Conservation (phyloP, 2,329 filamentous ascomycete species). For the Aspergillus phoenicis region DNA sequence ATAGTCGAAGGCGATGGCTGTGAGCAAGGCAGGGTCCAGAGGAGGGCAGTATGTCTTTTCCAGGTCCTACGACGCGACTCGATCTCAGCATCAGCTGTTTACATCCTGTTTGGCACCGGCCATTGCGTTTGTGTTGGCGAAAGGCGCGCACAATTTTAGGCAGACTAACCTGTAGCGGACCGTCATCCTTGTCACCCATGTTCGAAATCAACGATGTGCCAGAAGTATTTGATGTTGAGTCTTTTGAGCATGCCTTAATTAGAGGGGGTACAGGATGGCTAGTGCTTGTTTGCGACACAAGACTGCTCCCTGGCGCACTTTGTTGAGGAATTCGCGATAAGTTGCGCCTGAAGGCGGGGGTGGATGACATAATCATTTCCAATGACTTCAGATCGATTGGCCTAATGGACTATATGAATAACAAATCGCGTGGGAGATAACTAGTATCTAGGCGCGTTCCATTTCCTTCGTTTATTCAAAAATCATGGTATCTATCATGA, state of each 20-base stretch:
- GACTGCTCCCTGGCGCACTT: not conserved
- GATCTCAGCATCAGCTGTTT: not conserved
- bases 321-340: not conserved
- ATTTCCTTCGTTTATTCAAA: too few relatives aligned
- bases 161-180: slow-evolving; percentile 19
- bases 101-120: not conserved
- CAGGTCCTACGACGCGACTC: slow-evolving; percentile 33
- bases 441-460: too few relatives aligned
- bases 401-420: too few relatives aligned
- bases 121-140: not conserved
- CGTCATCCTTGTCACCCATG: slow-evolving; percentile 27
- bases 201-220: slow-evolving; percentile 23
- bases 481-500: too few relatives aligned
- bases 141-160: not conserved
- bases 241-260: slow-evolving; percentile 24
- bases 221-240: slow-evolving; percentile 10
- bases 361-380: not conserved
- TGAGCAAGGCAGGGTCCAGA: slow-evolving; percentile 75
- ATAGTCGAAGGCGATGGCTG: slow-evolving; percentile 75
- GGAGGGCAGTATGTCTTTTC: slow-evolving; percentile 73
- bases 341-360: not conserved
- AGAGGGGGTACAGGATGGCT: not conserved
- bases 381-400: too few relatives aligned
- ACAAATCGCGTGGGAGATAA: too few relatives aligned
- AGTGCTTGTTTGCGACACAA: not conserved